Evolutionary conservation across 495 filamentous ascomycete genomes (phyloP), one percentile per base, ranked within the genome.

Genomic region (Usnea hakonensis): DNA sequence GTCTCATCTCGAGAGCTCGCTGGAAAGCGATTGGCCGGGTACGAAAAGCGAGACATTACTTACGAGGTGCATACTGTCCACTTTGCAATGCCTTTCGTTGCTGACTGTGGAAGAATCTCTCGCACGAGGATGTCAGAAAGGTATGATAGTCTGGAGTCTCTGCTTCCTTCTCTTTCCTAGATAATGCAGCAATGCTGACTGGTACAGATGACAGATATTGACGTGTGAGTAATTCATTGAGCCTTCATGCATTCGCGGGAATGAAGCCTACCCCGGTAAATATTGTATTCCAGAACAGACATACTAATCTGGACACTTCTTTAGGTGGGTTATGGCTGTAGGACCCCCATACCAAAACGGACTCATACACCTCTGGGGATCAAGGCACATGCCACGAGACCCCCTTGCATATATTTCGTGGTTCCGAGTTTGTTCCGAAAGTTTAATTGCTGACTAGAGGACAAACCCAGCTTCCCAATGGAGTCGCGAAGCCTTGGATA

Each of bases 401-500:
- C 26, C 21, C 5, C 7, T n/a, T 21, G 0, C 43, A 23, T 10
- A 46, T 26, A 16, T 26, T 46, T 3, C 8, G 43, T 46, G 21
- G 2, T 26, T 17, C 5, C 11, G 9, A 13, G 13, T 2, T 13
- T 17, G 5, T 11, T 50, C 14, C 2, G 5, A 17, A 48, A 30
- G 17, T 17, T 4, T 30, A 6, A 16, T 28, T 30, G 46, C 46
- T 50, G 46, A 50, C 46, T 13, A 14, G 17, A 30, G 13, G 5
- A 28, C 26, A 16, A 0, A 11, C 28, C 21, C 13, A 50, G 41
- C 82, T 98, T 33, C 94, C 94, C 16, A 98, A 98, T 69, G 94
- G 94, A 55, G 91, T 98, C 61, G 96, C 91, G 81, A 90, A 93
- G 77, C 94, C 94, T 3, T 98, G 89, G 69, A 90, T 97, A 17